These are phyloP conservation scores for Apiospora aurea DNA, from an alignment of 2,329 filamentous ascomycete genomes.

Conservation along the genomic window DNA sequence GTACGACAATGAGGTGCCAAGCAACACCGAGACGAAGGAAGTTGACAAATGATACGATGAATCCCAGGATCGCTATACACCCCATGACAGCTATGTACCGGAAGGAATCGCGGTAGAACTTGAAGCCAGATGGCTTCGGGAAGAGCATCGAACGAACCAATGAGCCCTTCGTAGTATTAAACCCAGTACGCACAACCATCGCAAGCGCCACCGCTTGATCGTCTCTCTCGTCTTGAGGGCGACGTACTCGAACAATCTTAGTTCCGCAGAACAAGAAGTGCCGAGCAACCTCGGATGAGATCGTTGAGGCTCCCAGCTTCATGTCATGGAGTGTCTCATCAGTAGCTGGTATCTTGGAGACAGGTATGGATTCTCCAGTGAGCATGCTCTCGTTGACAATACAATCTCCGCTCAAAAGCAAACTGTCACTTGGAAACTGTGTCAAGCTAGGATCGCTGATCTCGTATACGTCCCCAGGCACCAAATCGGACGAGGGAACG, in stretches of 20 bases:
- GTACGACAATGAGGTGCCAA: conserved; percentile 90
- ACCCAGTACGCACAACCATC: conserved; percentile 91
- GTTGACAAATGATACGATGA: conserved; percentile 90
- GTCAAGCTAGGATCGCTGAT: conserved; percentile 89
- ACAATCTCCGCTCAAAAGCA: conserved; percentile 91
- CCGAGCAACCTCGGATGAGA: conserved; percentile 82
- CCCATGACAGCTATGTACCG: conserved; percentile 98
- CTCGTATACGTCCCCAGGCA: conserved; percentile 96
- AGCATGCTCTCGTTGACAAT: conserved; percentile 99
- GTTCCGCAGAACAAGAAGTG: conserved; percentile 96
- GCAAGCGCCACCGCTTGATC: conserved; percentile 92
- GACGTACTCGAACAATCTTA: conserved; percentile 88
- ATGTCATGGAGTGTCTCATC: conserved; percentile 80
- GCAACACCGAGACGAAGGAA: conserved; percentile 84
- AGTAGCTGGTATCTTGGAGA: conserved; percentile 87
- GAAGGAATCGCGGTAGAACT: conserved; percentile 97
- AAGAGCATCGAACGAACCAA: conserved; percentile 98
- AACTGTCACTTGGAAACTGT: conserved; percentile 90
- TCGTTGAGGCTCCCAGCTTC: conserved; percentile 80
- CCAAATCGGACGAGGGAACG: conserved; percentile 84
- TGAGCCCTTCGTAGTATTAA: conserved; percentile 96
- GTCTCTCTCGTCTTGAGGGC: conserved; percentile 84
- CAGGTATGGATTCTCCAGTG: conserved; percentile 94
- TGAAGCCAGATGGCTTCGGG: conserved; percentile 97
- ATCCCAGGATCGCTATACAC: conserved; percentile 82